Evolutionary conservation across 768 basidiomycete genomes (phyloP), one percentile per base, ranked within the genome.

Genomic region (Suillus fuscotomentosus): DNA sequence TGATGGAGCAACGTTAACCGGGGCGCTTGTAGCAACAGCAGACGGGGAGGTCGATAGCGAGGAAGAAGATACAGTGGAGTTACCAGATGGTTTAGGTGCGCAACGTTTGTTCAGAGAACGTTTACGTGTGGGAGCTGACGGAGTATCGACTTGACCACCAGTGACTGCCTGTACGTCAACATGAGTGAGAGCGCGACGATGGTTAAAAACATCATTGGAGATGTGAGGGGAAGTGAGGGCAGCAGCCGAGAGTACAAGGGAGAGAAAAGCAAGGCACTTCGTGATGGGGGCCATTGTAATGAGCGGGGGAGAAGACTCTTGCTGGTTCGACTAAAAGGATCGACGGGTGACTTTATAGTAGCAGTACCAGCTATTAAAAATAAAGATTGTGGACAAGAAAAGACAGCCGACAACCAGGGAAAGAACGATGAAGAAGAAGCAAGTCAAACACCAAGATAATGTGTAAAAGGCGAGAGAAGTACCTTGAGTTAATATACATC

Each of bases 231-330:
- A 77, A 0, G 79, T 72, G 57, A 80, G 62, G 62, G 76, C 75
- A 48, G 68, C 20, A 54, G 72, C 76, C 51, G 80, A 75, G 75
- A 84, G 68, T 68, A 81, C 76, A 71, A 83, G 65, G 66, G 74
- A 68, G 70, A 84, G 64, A 67, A 85, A 69, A 69, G 83, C 67
- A 71, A 86, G 47, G 70, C 76, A 68, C 70, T 79, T 81, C 68
- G 76, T 11, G 77, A 83, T 73, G 69, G 80, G 79, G 36, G 72
- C 73, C 72, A 69, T 71, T 54, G 68, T 61, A 41, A 55, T 45
- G 65, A 38, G 64, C 38, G 41, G 45, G 61, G 67, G 64, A 64
- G 71, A 39, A 54, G 61, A 68, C 27, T 41, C 65, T 64, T 45
- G 62, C 61, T 62, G 60, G 60, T 38, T 54, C 31, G 22, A 22